Percentiles rank a stretch among this genome's conserved stretches.
Evolutionary conservation across 2,329 filamentous ascomycete species (phyloP).

Genomic region (Fusarium buxicola): DNA sequence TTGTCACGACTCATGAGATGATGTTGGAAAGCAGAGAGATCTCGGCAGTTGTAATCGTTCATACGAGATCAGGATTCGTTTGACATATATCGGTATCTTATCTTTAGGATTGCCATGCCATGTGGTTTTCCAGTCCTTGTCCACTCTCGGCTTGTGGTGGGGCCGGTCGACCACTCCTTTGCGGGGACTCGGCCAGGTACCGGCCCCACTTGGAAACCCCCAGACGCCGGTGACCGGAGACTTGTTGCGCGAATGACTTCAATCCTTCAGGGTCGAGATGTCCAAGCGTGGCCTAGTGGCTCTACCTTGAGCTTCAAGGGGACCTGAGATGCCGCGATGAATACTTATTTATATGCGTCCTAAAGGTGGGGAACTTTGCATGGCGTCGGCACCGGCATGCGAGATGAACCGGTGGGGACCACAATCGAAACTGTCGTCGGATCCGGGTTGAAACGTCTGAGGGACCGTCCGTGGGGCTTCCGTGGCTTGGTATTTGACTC

Average conservation of each 20-base stretch:
- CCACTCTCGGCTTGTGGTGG: neutral
- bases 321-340: too few species aligned
- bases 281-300: neutral
- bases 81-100: neutral
- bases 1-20: neutral
- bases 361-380: slow-evolving; percentile 6
- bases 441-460: neutral
- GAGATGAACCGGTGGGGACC: slow-evolving; percentile 20
- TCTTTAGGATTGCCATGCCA: neutral
- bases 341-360: too few species aligned
- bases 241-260: neutral
- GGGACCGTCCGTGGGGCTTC: neutral
- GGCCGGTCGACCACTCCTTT: slow-evolving; percentile 11
- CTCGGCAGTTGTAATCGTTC: neutral
- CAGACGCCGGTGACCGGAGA: neutral
- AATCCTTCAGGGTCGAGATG: neutral
- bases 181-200: neutral
- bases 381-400: slow-evolving; percentile 7
- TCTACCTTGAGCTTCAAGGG: too few species aligned
- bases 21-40: neutral
- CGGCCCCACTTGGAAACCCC: slow-evolving; percentile 14
- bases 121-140: neutral
- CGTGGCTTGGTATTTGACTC: neutral
- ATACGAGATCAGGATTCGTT: neutral
- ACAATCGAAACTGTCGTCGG: neutral